Evolutionary conservation across 495 filamentous ascomycete genomes (phyloP).

Genomic region (Penicillium nucicola): DNA sequence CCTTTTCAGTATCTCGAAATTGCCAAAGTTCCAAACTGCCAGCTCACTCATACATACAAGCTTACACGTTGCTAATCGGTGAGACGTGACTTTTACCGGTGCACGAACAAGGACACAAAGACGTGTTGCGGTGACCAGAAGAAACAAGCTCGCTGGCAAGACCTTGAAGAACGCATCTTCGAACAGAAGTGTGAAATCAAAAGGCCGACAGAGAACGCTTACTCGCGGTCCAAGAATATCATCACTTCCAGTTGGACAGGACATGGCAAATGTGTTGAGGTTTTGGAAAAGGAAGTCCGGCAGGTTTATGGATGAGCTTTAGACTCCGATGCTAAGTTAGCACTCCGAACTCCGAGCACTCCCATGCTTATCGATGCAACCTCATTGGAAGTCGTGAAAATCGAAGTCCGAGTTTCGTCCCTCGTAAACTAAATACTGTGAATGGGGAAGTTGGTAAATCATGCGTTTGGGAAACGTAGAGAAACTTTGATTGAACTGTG

Average conservation of each 20-base stretch:
- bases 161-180: conserved; percentile 30
- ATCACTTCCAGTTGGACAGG: background rate
- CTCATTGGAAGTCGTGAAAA: background rate
- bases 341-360: too few relatives aligned
- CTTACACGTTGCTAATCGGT: conserved; percentile 25
- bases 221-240: conserved; percentile 26
- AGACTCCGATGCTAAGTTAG: background rate
- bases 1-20: background rate
- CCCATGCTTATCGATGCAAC: background rate
- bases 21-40: background rate
- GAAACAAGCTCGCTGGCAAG: conserved; percentile 25
- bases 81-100: conserved; percentile 25
- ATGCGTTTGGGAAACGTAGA: too few relatives aligned
- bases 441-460: too few relatives aligned
- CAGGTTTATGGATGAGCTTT: background rate
- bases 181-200: conserved; percentile 37
- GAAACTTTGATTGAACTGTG: background rate
- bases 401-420: background rate
- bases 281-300: too few relatives aligned
- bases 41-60: conserved; percentile 16
- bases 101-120: conserved; percentile 18
- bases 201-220: conserved; percentile 21
- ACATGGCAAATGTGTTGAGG: background rate
- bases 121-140: conserved; percentile 21
- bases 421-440: background rate